Evolutionary conservation across 768 basidiomycete genomes (phyloP), one percentile per base, ranked within the genome.

Genomic region (Megacollybia marginata): DNA sequence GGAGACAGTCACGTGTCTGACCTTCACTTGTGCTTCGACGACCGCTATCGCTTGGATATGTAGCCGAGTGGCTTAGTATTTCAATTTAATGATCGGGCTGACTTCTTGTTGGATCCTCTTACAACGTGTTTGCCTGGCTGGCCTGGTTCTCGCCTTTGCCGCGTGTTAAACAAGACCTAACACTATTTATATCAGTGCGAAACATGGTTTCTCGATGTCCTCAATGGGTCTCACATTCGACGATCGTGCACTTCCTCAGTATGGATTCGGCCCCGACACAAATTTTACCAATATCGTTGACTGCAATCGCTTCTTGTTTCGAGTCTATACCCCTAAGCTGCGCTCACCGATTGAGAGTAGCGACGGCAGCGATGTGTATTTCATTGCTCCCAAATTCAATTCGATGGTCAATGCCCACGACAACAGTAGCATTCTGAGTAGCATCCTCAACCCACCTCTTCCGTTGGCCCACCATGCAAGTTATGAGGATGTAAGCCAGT

Each of bases 281-380:
- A 70, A 79, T 40, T 89, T 89, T 60, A 74, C 78, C 47, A 68
- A 65, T 33, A 76, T 90, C 42, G 65, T 83, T 55, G 67, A 74
- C 48, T 69, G 74, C 48, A 89, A 88, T 61, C 80, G 76, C 33
- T 88, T 87, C 65, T 74, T 90, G 57, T 90, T 85, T 70, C 85
- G 88, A 40, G 79, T 90, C 12, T 82, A 89, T 61, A 88, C 86
- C 33, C 87, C 87, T 28, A 85, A 80, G 59, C 72, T 75, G 49
- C 72, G 67, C 40, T 76, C 78, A 1, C 75, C 75, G 16, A 73
- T 74, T 55, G 66, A 70, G 57, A 6, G 23, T 28, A 28, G 23
- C 6, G 78, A 80, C 59, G 66, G 71, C 35, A 66, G 71, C 4
- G 78, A 85, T 59, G 75, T 82, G 1, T 85, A 75, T 62, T 88